Base-by-base conservation (phyloP, 495 filamentous ascomycete species). In the Aspergillus homomorphus region DNA sequence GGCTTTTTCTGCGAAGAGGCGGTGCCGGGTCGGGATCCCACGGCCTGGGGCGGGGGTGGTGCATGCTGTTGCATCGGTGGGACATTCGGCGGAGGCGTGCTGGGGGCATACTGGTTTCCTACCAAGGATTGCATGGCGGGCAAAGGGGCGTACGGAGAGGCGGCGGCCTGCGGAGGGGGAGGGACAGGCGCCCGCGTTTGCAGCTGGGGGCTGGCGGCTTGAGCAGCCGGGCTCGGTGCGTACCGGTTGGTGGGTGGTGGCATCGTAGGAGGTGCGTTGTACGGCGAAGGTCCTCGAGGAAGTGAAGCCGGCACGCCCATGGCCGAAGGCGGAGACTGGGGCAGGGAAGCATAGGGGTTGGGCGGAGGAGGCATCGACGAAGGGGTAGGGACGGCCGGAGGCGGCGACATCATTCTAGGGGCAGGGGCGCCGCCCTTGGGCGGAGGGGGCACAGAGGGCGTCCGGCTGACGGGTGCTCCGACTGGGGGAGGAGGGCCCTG, bases 251-350 rank as follows among this genome's bases (percentile, higher is more conserved):
- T 84, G 24, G 89, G 84, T 10, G 92, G 86, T 4, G 86, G 77
- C n/a, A 81, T 82, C 52, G 84, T 72, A 7, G 90, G 91, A 53
- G 91, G 90, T 46, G 88, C 83, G 65, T 95, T 92, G 72, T 97
- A 97, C 43, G 92, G 92, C 18, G 92, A 96, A 4, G 89, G 80
- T 15, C 90, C 90, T 43, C 92, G 82, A 28, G 86, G 82, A 53
- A 91, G 81, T 7, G 83, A 78, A 58, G 81, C 78, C 53, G 81
- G 71, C 48, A 69, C 73, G 43, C 70, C 70, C 70, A 79, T 76
- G 53, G 65, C 68, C 45, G 69, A 54, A 60, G 67, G 62, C 10
- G 72, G 69, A 54, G 73, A 73, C 54, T 70, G 71, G 30, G 74
- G 69, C 45, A 81, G 69, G 15, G 81, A 80, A 38, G 89, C 86